Evolutionary conservation across 495 filamentous ascomycete species (phyloP).

Genomic region (Aspergillus nidulans): DNA sequence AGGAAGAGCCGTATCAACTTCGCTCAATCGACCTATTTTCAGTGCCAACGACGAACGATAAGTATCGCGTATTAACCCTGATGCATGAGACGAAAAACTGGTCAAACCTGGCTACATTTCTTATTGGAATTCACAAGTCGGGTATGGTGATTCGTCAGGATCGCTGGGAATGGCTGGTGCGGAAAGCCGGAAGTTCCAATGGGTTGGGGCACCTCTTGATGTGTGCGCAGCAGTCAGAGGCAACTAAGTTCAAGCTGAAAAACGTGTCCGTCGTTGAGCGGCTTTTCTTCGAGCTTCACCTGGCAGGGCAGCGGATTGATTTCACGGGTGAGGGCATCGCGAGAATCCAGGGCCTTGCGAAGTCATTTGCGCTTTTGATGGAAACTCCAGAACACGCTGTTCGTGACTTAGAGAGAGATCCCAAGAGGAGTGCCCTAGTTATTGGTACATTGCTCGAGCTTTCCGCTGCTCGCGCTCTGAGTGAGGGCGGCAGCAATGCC

Average conservation of each 20-base stretch:
- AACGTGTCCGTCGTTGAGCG: conserved; percentile 34
- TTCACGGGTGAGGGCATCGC: conserved; percentile 36
- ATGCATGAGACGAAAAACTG: conserved; percentile 59
- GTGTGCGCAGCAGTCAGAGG: conserved; percentile 39
- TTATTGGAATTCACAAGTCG: conserved; percentile 52
- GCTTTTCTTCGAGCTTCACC: conserved; percentile 50
- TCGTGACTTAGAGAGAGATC: conserved; percentile 18
- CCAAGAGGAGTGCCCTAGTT: conserved; percentile 35
- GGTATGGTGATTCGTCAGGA: conserved; percentile 24
- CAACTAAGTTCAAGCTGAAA: conserved; percentile 50
- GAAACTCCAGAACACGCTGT: conserved; percentile 42
- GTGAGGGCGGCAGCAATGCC: conserved; percentile 27
- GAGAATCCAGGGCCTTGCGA: conserved; percentile 38
- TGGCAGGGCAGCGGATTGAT: conserved; percentile 36
- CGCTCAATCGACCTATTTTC: conserved; percentile 40
- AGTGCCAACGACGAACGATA: conserved; percentile 33
- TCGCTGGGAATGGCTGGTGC: conserved; percentile 38
- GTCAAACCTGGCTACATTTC: conserved; percentile 52
- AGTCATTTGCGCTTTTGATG: conserved; percentile 48
- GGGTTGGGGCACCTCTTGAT: conserved; percentile 48
- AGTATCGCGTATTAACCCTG: conserved; percentile 25
- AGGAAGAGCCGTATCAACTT: conserved; percentile 49
- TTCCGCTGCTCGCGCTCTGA: conserved; percentile 33
- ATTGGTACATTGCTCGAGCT: conserved; percentile 44
- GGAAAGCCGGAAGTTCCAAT: conserved; percentile 33